Conservation (phyloP, 495 filamentous ascomycete genomes). For the Neurospora africana region DNA sequence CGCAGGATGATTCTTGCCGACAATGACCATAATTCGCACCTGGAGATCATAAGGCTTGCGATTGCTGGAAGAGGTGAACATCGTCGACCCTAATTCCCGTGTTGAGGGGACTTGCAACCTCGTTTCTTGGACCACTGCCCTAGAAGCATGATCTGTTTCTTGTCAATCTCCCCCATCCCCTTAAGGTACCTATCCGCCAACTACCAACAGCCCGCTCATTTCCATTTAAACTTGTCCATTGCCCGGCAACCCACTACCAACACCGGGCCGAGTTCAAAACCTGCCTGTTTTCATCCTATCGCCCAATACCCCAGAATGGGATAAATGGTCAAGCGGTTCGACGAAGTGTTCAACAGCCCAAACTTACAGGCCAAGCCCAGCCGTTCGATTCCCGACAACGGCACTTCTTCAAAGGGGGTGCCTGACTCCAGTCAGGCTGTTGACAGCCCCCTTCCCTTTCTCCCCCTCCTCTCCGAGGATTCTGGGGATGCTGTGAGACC, state of each 20-base stretch:
- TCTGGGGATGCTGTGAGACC: no score
- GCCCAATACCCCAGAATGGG: not conserved
- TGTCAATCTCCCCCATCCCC: not conserved
- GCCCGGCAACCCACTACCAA: not conserved
- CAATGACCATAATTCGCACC: not conserved
- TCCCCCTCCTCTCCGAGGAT: not conserved
- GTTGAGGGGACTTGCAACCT: not conserved
- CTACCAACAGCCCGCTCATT: not conserved
- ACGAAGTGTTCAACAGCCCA: not conserved
- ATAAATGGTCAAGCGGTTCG: not conserved
- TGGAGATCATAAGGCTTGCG: not conserved
- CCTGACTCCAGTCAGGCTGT: not conserved
- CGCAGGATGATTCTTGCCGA: not conserved
- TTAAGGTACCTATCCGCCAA: not conserved
- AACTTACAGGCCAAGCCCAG: not conserved
- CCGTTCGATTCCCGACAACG: not conserved
- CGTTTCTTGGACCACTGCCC: not conserved
- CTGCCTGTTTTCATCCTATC: not conserved
- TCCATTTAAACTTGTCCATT: not conserved
- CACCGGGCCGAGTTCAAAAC: not conserved
- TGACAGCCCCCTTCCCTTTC: not conserved
- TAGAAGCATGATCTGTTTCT: not conserved
- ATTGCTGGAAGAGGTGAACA: not conserved
- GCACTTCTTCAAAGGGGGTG: not conserved
- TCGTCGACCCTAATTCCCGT: not conserved